These are phyloP conservation scores for Spathaspora passalidarum DNA, from an alignment of 805 yeast species.

Conservation along the genomic window DNA sequence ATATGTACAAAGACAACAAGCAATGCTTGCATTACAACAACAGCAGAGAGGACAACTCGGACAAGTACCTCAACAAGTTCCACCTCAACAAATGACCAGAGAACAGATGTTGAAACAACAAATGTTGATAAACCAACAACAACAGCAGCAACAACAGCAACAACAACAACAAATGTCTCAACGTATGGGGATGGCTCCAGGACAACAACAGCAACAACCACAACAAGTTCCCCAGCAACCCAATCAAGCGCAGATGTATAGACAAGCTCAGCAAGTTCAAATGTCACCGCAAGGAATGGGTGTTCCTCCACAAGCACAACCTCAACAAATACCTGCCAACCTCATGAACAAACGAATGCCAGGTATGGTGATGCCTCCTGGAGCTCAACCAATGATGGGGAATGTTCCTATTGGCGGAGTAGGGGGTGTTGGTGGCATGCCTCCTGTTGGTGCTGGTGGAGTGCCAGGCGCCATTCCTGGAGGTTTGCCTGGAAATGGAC, in stretches of 20 bases:
- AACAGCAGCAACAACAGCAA: not conserved
- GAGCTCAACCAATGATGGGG: not conserved
- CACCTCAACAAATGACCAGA: constrained; percentile 8
- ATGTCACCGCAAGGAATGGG: constrained; percentile 3
- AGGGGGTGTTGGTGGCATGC: not conserved
- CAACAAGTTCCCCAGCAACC: constrained; percentile 4
- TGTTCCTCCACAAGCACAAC: constrained; percentile 9
- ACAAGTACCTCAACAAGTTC: constrained; percentile 3
- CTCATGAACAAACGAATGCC: constrained; percentile 1
- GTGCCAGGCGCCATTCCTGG: not conserved
- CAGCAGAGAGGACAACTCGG: constrained; percentile 20
- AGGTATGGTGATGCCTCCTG: constrained; percentile 4
- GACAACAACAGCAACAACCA: not conserved
- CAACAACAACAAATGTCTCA: not conserved
- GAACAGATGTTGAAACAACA: constrained; percentile 9
- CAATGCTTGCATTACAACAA: constrained; percentile 31
- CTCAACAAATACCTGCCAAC: constrained; percentile 6
- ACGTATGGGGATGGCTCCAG: constrained; percentile 1
- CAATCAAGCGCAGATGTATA: not conserved
- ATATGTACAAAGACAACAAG: constrained; percentile 41
- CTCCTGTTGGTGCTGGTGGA: not conserved
- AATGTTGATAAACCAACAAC: constrained; percentile 8
- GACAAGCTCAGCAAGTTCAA: not conserved
- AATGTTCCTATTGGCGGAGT: constrained; percentile 4
- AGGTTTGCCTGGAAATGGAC: not conserved